Base-by-base conservation (phyloP, 306 rosid species). In the Dalbergia oliveri region DNA sequence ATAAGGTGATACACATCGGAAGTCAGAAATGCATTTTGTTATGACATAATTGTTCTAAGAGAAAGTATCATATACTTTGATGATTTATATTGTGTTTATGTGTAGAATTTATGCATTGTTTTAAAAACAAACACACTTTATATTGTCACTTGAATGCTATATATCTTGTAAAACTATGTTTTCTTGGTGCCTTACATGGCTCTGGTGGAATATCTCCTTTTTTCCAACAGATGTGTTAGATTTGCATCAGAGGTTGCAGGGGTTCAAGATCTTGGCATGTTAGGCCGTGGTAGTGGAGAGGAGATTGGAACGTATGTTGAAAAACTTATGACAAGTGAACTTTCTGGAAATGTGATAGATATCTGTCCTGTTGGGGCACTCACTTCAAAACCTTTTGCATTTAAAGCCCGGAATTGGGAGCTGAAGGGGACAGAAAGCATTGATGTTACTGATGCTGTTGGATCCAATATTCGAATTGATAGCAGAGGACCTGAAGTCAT, bases 241-340 rank as follows among this genome's bases (percentile, higher is more conserved):
- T 96, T 93, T 90, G 99, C 99, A 81, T 75, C 98, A 66, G 97
- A 96, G 92, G 92, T 96, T 88, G 99, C 97, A 45, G 98, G 98
- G 75, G 98, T 95, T 89, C 91, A 93, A 85, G 99, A 95, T 87
- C 99, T 95, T 82, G 97, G 99, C 80, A 93, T 95, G 89, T 86
- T 95, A 85, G 98, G 99, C 78, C 98, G 99, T 84, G 99, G 98
- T 65, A 96, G 99, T 41, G 98, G 99, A 71, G 99, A 96, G 88
- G 97, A 96, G 91, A 96, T 96, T 82, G 99, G 97, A 79, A 96
- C 99, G 8, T 96, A 96, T 21, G 99, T 96, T 58, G 99, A 91
- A 84, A 93, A 93, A 67, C 97, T 96, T 9, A 90, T 96, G 98
- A 89, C 94, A 34, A 96, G 98, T 90, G 99, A 96, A 84, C 99